These are phyloP conservation scores for Agaricus blazei DNA, from an alignment of 768 basidiomycete species.

Conservation along the genomic window DNA sequence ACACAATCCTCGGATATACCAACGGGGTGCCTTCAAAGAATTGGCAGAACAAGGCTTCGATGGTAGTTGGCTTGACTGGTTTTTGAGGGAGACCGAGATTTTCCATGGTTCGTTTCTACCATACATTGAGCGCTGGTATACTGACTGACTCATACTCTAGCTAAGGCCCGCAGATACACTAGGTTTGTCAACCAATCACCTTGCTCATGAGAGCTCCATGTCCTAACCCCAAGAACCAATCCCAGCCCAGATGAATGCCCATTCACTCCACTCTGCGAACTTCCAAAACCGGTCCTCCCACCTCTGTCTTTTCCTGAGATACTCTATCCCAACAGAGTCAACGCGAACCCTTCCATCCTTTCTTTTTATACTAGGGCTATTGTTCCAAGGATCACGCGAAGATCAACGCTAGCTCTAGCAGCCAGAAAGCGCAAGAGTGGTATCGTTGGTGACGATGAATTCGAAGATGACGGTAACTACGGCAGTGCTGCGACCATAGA, in stretches of 20 bases:
- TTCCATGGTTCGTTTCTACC: constrained; percentile 74
- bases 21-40: constrained; percentile 73
- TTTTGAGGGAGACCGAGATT: constrained; percentile 88
- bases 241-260: constrained; percentile 96
- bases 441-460: constrained; percentile 61
- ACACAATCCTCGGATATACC: constrained; percentile 87
- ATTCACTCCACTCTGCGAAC: constrained; percentile 61
- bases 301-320: constrained; percentile 70
- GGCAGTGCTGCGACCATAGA: constrained; percentile 94
- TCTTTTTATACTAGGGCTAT: constrained; percentile 86
- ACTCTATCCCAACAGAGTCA: constrained; percentile 74
- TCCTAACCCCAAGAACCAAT: constrained; percentile 2
- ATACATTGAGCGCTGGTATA: constrained; percentile 3
- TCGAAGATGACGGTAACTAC: constrained; percentile 95
- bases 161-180: constrained; percentile 92
- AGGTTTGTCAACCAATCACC: constrained; percentile 44
- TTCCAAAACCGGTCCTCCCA: constrained; percentile 79
- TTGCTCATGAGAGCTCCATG: neutral
- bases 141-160: constrained; percentile 32
- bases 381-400: constrained; percentile 82
- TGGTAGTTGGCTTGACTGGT: constrained; percentile 97
- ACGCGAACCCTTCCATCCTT: constrained; percentile 83
- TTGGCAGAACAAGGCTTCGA: constrained; percentile 67
- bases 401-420: constrained; percentile 63
- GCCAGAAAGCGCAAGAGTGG: constrained; percentile 62